These are phyloP conservation scores for Tetraselmis chui DNA, from an alignment of 139 green algal species.

Conservation along the genomic window DNA sequence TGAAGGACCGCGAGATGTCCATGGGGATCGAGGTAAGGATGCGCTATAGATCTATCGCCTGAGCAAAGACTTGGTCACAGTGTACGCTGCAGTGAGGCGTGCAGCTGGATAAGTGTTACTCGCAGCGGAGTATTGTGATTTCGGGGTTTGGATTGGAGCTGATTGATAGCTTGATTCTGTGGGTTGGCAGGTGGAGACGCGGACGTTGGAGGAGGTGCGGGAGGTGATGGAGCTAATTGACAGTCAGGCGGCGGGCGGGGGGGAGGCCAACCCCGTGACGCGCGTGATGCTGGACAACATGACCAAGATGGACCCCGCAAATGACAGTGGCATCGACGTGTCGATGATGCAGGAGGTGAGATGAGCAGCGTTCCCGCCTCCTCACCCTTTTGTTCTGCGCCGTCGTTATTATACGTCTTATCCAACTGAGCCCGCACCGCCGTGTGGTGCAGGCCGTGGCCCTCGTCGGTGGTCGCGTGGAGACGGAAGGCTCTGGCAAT, in stretches of 20 bases:
- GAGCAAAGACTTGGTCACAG: no score
- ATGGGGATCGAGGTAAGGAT: slow-evolving; percentile 63
- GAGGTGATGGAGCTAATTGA: slow-evolving; percentile 62
- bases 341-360: slow-evolving; percentile 54
- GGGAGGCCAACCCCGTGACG: slow-evolving; percentile 32
- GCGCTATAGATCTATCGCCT: no score
- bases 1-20: slow-evolving; percentile 18
- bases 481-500: slow-evolving; percentile 94
- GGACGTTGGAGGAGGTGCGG: slow-evolving; percentile 81
- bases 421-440: no score
- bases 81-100: no score
- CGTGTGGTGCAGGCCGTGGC: slow-evolving; percentile 22
- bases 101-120: no score
- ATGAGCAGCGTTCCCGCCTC: no score
- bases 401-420: no score
- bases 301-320: slow-evolving; percentile 35
- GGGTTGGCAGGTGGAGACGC: slow-evolving; percentile 87
- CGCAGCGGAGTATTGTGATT: no score
- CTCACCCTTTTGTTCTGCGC: no score
- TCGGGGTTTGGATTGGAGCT: no score
- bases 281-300: slow-evolving; percentile 99
- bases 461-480: slow-evolving; percentile 41
- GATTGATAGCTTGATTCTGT: no score
- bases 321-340: slow-evolving; percentile 69
- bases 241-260: slow-evolving; percentile 2